Evolutionary conservation across 768 basidiomycete species (phyloP), one percentile per base, ranked within the genome.

Genomic region (Kwoniella europaea): DNA sequence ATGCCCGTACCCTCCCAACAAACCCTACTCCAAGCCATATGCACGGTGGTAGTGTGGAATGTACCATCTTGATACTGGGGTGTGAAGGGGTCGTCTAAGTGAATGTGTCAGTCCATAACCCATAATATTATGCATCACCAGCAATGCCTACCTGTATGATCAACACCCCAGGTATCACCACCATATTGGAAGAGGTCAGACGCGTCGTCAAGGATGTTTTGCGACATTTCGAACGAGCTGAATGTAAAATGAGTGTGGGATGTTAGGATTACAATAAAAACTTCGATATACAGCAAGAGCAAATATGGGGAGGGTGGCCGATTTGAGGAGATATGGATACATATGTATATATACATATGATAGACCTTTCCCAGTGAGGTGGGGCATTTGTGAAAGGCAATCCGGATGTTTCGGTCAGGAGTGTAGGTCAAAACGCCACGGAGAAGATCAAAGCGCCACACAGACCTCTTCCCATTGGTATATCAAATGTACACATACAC

Each of bases 1-100:
- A 71, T 67, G 29, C 67, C 65, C 9, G n/a, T 27, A 42, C 71
- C 71, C n/a, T 54, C 63, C 71, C 71, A 71, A 24, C 65, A 71
- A 27, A 67, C 41, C 15, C 66, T 66, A 10, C 65, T 62, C 59
- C 54, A 71, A 41, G 63, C 71, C 15, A 59, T 29, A 44, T 71
- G 54, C 16, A 62, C 59, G 10, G 63, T 65, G 0, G 65, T 67
- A 52, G 71, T 56, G 29, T 71, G 71, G 53, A 71, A 71, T 10
- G 65, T 71, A 4, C 42, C 41, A 22, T 71, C 54, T 24, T 54
- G 62, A 16, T 67, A 71, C n/a, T 71, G 52, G 9, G 65, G 66
- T 3, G 65, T 67, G 22, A 43, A 46, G 2, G 56, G 43, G 42
- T 70, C 68, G 9, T 61, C 59, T 61, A 52, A 15, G 20, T 16